These are phyloP conservation scores for Plasmodium inui DNA, from an alignment of 169 alveolate genomes.

Conservation along the genomic window DNA sequence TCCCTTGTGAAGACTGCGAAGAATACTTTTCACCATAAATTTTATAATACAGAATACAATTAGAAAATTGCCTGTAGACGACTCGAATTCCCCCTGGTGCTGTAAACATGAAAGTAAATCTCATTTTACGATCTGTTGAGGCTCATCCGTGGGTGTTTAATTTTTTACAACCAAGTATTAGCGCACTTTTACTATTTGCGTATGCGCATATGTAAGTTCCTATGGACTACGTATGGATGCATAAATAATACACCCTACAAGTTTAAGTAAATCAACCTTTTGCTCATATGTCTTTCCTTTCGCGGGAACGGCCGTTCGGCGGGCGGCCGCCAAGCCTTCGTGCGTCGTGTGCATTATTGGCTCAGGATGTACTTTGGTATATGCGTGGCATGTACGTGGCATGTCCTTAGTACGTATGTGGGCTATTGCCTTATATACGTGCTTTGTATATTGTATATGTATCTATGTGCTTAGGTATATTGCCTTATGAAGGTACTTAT, in stretches of 20 bases:
- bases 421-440: not conserved
- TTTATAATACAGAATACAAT: not conserved
- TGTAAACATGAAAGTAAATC: slow-evolving; percentile 68
- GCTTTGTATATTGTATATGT: not conserved
- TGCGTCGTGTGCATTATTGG: not conserved
- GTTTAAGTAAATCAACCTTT: not conserved
- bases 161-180: not conserved
- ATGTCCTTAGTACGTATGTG: not conserved
- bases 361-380: not conserved
- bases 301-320: not conserved
- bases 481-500: not conserved
- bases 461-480: not conserved
- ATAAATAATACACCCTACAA: not conserved
- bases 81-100: slow-evolving; percentile 11
- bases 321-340: not conserved
- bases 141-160: not conserved
- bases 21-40: not conserved
- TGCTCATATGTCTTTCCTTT: not conserved
- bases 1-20: not conserved
- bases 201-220: not conserved
- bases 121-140: slow-evolving; percentile 33
- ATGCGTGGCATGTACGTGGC: not conserved
- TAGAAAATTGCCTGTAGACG: slow-evolving; percentile 30
- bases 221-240: not conserved
- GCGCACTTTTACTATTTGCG: not conserved